Evolutionary conservation across 148 eudicot species (phyloP), one percentile per base, ranked within the genome.

Genomic region (Euryodendron excelsum): DNA sequence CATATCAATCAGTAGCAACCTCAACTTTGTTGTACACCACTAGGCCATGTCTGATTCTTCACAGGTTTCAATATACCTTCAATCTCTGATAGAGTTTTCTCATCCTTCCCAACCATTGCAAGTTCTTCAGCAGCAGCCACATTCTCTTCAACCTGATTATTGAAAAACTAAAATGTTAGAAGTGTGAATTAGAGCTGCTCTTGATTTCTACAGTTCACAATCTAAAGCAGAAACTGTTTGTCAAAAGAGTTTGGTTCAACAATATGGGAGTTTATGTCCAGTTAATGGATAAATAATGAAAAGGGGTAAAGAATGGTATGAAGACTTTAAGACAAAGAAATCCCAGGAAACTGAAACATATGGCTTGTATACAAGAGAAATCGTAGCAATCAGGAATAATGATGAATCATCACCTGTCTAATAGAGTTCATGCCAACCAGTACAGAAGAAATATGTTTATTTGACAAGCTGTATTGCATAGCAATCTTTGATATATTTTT

Each of bases 341-440:
- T n/a, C n/a, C n/a, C n/a, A n/a, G n/a, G n/a, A n/a, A n/a, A n/a
- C n/a, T n/a, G n/a, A n/a, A n/a, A n/a, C n/a, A n/a, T n/a, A n/a
- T n/a, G n/a, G n/a, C n/a, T n/a, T n/a, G n/a, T n/a, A n/a, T n/a
- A n/a, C n/a, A n/a, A n/a, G n/a, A n/a, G n/a, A n/a, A n/a, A n/a
- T n/a, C 20, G 45, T 36, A 53, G 39, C 60, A 50, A 61, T 53
- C 4, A 30, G 61, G 70, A 73, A 23, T 4, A 37, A 45, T 45
- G 39, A 39, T 63, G 62, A 56, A 37, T 53, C 67, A 80, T 69
- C 14, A 92, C 99, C 99, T 96, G 95, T 81, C 72, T 80, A 69
- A 92, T 91, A 41, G 98, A 90, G 74, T 89, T 91, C 99, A 96
- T 96, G 79, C 99, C 99, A 39, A 96, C 98, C 81, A 96, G 91